Evolutionary conservation across 2,329 filamentous ascomycete genomes (phyloP).

Genomic region (Aspergillus sp.): DNA sequence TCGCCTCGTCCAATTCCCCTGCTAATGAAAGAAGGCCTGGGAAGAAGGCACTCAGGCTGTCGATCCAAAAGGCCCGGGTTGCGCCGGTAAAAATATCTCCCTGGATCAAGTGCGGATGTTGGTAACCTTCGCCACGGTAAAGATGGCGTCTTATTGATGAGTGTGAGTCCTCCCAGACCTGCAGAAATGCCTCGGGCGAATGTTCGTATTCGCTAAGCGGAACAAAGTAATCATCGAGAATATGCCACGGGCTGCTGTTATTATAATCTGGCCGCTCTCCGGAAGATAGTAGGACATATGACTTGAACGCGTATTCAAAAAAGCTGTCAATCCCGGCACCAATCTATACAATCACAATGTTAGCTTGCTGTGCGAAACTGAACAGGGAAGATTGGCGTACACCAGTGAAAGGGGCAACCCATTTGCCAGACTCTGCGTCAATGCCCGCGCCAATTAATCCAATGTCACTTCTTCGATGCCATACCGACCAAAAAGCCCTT

Average conservation of each 20-base stretch:
- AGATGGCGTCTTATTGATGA: conserved; percentile 85
- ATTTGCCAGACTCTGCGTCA: conserved; percentile 84
- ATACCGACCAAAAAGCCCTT: conserved; percentile 95
- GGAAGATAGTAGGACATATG: conserved; percentile 84
- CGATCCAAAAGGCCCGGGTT: conserved; percentile 88
- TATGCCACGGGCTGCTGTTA: conserved; percentile 42
- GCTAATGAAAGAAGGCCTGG: conserved; percentile 82
- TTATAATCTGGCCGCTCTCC: conserved; percentile 47
- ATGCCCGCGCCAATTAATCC: conserved; percentile 89
- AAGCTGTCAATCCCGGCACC: conserved; percentile 97
- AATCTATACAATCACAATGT: conserved; percentile 54
- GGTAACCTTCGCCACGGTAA: conserved; percentile 71
- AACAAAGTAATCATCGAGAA: conserved; percentile 64
- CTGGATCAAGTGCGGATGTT: conserved; percentile 91
- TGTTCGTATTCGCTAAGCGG: conserved; percentile 66
- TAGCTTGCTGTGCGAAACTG: background rate
- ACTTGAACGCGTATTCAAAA: conserved; percentile 96
- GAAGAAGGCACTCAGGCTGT: conserved; percentile 94
- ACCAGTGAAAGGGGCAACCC: conserved; percentile 86
- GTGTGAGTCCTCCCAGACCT: conserved; percentile 82
- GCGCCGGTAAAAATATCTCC: conserved; percentile 86
- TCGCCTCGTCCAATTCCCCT: conserved; percentile 86
- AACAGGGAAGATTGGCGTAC: conserved; percentile 28
- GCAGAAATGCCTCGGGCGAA: conserved; percentile 74
- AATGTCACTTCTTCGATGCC: conserved; percentile 79